phyloP scores from a whole-genome alignment of 163 green algal genomes.

The Volvox carteri region DNA sequence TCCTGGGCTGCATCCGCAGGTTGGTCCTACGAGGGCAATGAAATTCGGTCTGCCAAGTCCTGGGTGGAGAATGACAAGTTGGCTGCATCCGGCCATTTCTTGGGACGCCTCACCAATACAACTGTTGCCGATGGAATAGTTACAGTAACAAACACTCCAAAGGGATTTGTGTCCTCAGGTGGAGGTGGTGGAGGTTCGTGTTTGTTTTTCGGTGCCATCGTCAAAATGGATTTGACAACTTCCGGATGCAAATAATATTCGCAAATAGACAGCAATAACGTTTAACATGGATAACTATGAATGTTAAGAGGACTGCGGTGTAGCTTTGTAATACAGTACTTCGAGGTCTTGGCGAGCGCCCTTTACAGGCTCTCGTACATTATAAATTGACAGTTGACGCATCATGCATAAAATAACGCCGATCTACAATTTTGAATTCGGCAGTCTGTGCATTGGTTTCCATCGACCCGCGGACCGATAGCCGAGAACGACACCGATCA shows the following conservation, averaged over 20 bases:
- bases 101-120: background rate
- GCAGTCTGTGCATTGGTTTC: too few species aligned
- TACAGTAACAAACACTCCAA: conserved; percentile 30
- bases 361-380: too few species aligned
- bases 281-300: background rate
- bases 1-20: conserved; percentile 24
- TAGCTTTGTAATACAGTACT: conserved; percentile 4
- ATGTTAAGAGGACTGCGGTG: background rate
- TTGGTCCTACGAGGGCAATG: conserved; percentile 21
- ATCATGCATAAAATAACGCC: too few species aligned
- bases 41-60: background rate
- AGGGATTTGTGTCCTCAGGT: conserved; percentile 52
- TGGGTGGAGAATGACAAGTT: background rate
- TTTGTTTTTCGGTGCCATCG: conserved; percentile 47
- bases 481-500: too few species aligned
- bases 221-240: background rate
- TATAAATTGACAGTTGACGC: too few species aligned
- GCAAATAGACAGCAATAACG: background rate
- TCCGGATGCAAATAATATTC: background rate
- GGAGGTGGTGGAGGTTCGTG: conserved; percentile 44
- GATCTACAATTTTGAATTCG: too few species aligned
- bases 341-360: background rate
- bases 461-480: too few species aligned
- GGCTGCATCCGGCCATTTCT: too few species aligned
- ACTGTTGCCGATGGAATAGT: conserved; percentile 20